phyloP scores from a whole-genome alignment of 2,329 filamentous ascomycete genomes.

The Colletotrichum sp. region DNA sequence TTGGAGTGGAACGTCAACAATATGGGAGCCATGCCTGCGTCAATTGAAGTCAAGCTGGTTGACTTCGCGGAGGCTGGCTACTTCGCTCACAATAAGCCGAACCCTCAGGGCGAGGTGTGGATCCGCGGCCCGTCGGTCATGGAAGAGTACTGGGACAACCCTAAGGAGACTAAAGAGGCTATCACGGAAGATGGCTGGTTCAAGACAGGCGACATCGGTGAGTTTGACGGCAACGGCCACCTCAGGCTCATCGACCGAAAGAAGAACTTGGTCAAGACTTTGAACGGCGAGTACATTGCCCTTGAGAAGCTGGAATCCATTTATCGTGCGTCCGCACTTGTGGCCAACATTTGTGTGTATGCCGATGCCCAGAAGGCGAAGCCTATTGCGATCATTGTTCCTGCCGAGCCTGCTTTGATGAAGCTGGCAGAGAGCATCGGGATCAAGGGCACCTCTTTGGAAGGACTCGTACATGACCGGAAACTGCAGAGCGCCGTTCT shows the following conservation, averaged over 20 bases:
- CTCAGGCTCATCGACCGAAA: conserved; percentile 81
- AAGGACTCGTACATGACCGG: conserved; percentile 71
- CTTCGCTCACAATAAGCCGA: conserved; percentile 74
- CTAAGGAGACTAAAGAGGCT: conserved; percentile 74
- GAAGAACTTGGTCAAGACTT: conserved; percentile 88
- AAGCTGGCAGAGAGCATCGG: conserved; percentile 51
- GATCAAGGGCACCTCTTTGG: conserved; percentile 58
- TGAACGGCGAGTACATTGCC: conserved; percentile 83
- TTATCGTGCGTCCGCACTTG: conserved; percentile 54
- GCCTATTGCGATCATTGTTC: conserved; percentile 62
- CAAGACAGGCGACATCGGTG: conserved; percentile 85
- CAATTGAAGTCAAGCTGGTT: conserved; percentile 82
- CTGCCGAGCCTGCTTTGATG: conserved; percentile 59
- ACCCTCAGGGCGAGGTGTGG: conserved; percentile 86
- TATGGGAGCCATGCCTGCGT: conserved; percentile 75
- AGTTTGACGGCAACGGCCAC: conserved; percentile 75
- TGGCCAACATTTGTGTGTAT: conserved; percentile 62
- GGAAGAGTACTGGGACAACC: conserved; percentile 77
- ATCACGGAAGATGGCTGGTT: conserved; percentile 82
- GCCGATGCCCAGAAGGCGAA: conserved; percentile 55
- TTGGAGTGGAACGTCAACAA: conserved; percentile 75
- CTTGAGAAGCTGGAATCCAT: conserved; percentile 72
- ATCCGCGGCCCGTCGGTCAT: conserved; percentile 79
- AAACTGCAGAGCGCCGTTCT: conserved; percentile 68
- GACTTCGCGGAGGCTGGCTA: conserved; percentile 87